phyloP scores from a whole-genome alignment of 139 green algal genomes.

The Picochlorum costavermella region DNA sequence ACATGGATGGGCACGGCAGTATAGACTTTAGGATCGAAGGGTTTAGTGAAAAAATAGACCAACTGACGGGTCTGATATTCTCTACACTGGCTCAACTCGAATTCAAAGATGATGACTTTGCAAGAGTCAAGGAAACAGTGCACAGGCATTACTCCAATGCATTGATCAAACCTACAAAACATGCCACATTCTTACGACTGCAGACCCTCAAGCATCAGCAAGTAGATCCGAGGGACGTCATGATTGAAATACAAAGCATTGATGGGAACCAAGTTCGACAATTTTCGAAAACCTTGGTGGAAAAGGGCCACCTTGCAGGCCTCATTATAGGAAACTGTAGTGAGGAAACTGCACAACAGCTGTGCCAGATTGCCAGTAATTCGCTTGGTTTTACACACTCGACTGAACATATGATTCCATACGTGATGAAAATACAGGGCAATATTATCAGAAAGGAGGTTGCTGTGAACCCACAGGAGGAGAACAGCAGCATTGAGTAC shows the following conservation, averaged over 20 bases:
- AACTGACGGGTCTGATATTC: constrained; percentile 58
- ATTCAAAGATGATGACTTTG: constrained; percentile 33
- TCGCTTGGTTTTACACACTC: not conserved
- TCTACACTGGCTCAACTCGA: constrained; percentile 33
- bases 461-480: constrained; percentile 70
- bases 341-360: constrained; percentile 26
- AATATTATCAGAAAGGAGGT: not conserved
- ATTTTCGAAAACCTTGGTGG: constrained; percentile 33
- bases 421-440: not conserved
- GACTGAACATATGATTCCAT: not conserved
- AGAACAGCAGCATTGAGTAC: constrained; percentile 75
- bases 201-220: constrained; percentile 35
- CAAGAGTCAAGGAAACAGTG: constrained; percentile 58
- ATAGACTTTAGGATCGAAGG: constrained; percentile 77
- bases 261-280: constrained; percentile 11
- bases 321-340: constrained; percentile 78
- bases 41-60: constrained; percentile 81
- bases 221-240: constrained; percentile 28
- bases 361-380: constrained; percentile 9
- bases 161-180: constrained; percentile 65
- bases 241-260: constrained; percentile 14
- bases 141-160: constrained; percentile 72
- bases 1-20: constrained; percentile 37
- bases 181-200: constrained; percentile 70
- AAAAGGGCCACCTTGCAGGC: constrained; percentile 55